Conservation (phyloP, 2,329 filamentous ascomycete genomes). For the Trichoderma sp. region DNA sequence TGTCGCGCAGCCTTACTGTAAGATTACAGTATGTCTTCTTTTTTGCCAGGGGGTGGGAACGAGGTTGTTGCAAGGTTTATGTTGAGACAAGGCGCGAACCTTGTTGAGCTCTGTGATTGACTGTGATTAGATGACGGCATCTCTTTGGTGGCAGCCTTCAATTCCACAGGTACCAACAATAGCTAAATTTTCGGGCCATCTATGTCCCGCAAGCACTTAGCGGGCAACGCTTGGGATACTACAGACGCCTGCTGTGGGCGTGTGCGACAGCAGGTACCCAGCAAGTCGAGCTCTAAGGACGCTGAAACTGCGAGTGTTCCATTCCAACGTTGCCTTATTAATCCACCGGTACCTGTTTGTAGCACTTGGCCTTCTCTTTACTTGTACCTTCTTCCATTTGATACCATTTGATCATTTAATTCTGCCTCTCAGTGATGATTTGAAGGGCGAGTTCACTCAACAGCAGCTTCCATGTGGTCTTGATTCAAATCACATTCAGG, state of each 20-base stretch:
- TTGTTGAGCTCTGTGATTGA: not conserved
- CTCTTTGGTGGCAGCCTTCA: not conserved
- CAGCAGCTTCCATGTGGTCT: too few relatives aligned
- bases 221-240: not conserved
- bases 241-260: not conserved
- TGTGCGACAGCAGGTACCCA: not conserved
- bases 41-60: not conserved
- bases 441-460: not conserved
- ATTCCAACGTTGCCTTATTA: not conserved
- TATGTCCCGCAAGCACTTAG: slow-evolving; percentile 3
- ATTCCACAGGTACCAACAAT: not conserved
- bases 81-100: slow-evolving; percentile 2
- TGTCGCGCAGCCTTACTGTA: not conserved
- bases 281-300: not conserved
- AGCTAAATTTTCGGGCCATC: not conserved
- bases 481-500: too few relatives aligned
- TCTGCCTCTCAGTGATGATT: not conserved
- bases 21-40: not conserved
- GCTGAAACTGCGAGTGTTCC: not conserved
- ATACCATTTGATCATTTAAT: not conserved
- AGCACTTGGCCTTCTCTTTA: not conserved
- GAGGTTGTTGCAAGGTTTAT: not conserved
- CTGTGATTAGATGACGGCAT: not conserved
- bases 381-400: not conserved
- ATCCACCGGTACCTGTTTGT: not conserved